phyloP scores from a whole-genome alignment of 345 rosid genomes.

The Arabis alpina region DNA sequence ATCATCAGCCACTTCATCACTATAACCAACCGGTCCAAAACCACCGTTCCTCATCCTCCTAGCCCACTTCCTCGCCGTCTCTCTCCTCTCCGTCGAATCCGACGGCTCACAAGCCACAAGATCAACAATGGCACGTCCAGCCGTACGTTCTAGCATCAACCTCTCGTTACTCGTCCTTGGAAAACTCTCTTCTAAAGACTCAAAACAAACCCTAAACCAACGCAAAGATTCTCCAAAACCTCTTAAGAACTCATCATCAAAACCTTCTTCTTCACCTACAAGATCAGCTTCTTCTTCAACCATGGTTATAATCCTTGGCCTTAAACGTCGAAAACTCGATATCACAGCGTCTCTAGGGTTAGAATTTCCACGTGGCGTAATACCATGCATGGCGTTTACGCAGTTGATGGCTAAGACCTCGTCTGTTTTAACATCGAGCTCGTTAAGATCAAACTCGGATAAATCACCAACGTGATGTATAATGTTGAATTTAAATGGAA shows the following conservation, averaged over 20 bases:
- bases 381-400: conserved; percentile 66
- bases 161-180: conserved; percentile 77
- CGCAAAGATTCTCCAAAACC: conserved; percentile 76
- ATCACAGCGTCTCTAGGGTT: conserved; percentile 67
- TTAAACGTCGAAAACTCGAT: conserved; percentile 60
- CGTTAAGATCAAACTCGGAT: conserved; percentile 60
- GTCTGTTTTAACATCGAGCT: conserved; percentile 59
- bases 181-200: conserved; percentile 80
- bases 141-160: conserved; percentile 81
- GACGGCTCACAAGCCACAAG: conserved; percentile 74
- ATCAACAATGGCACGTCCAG: conserved; percentile 79
- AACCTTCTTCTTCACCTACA: conserved; percentile 55
- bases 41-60: conserved; percentile 64
- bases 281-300: conserved; percentile 98
- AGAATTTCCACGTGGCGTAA: conserved; percentile 52
- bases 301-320: conserved; percentile 75
- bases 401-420: conserved; percentile 88
- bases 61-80: conserved; percentile 80
- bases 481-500: conserved; percentile 86
- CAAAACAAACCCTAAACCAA: conserved; percentile 95
- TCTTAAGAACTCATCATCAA: conserved; percentile 56
- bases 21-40: conserved; percentile 51
- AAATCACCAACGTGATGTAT: conserved; percentile 78
- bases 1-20: conserved; percentile 92
- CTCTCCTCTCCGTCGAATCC: conserved; percentile 75